A percentile compares a stretch with the other conserved stretches of the same genome.
phyloP scores from a whole-genome alignment of 108 stramenopile genomes.

The Skeletonema tropicum region DNA sequence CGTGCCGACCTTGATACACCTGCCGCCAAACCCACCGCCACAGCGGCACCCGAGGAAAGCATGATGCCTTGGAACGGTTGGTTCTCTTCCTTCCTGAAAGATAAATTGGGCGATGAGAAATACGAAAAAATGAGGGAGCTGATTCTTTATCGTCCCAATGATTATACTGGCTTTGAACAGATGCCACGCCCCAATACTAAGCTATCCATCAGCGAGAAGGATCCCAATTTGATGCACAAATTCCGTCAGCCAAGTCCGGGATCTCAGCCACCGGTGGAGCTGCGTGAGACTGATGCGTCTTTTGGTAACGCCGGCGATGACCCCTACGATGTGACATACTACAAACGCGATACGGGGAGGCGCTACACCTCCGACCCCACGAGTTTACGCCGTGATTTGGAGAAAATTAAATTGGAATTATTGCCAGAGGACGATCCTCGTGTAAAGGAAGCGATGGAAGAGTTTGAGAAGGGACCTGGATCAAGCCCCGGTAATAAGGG shows the following conservation, averaged over 20 bases:
- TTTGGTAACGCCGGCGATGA: slow-evolving; percentile 65
- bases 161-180: slow-evolving; percentile 64
- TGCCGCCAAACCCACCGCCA: slow-evolving; percentile 22
- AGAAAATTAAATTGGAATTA: slow-evolving; percentile 69
- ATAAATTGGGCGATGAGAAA: slow-evolving; percentile 62
- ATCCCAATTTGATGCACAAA: slow-evolving; percentile 50
- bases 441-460: slow-evolving; percentile 69
- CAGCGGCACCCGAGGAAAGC: slow-evolving; percentile 54
- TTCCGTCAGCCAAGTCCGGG: slow-evolving; percentile 89
- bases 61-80: slow-evolving; percentile 92
- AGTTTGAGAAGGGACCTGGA: slow-evolving; percentile 65
- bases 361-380: slow-evolving; percentile 66
- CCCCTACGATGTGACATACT: slow-evolving; percentile 86
- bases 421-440: slow-evolving; percentile 67
- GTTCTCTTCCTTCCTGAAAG: slow-evolving; percentile 65
- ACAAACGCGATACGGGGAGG: slow-evolving; percentile 81
- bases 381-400: slow-evolving; percentile 58
- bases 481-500: slow-evolving; percentile 83
- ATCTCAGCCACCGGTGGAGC: slow-evolving; percentile 62
- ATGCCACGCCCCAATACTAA: slow-evolving; percentile 58
- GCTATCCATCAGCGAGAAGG: slow-evolving; percentile 55
- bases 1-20: slow-evolving; percentile 35
- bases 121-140: slow-evolving; percentile 54
- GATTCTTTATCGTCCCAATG: slow-evolving; percentile 73
- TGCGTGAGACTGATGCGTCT: slow-evolving; percentile 47